These are phyloP conservation scores for Trichocladium uniseriatum DNA, from an alignment of 495 filamentous ascomycete genomes.

Conservation along the genomic window DNA sequence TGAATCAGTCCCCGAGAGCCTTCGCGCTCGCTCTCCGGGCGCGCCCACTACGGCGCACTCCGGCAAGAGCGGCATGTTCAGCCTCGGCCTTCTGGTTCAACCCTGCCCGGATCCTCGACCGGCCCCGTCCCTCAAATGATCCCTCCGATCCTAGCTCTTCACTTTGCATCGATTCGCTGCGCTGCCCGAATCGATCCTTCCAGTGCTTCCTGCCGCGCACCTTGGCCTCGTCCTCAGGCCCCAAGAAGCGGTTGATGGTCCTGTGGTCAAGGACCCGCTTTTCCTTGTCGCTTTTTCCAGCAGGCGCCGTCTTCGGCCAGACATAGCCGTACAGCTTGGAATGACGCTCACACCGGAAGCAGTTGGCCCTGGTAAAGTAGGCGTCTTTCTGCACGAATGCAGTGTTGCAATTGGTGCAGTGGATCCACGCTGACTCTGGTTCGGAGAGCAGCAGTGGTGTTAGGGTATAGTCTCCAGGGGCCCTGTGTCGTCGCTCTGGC, in stretches of 20 bases:
- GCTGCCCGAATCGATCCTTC: constrained; percentile 11
- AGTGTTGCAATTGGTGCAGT: constrained; percentile 70
- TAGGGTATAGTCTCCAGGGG: constrained; percentile 71
- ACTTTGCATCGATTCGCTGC: not conserved
- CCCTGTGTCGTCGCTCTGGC: constrained; percentile 29
- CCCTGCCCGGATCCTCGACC: not conserved
- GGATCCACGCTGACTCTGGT: constrained; percentile 71
- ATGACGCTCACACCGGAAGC: constrained; percentile 88
- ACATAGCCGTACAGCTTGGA: constrained; percentile 89
- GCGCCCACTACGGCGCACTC: constrained; percentile 24
- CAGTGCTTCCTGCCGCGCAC: constrained; percentile 38
- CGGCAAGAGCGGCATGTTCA: not conserved
- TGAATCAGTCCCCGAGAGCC: constrained; percentile 5
- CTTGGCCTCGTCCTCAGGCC: constrained; percentile 53
- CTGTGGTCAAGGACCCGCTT: constrained; percentile 67
- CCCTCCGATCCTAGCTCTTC: not conserved
- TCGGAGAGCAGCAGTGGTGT: constrained; percentile 62
- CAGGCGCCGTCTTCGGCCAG: constrained; percentile 89
- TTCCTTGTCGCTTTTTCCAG: constrained; percentile 63
- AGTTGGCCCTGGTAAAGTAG: constrained; percentile 74
- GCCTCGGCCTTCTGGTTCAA: constrained; percentile 2
- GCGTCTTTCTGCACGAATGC: constrained; percentile 81
- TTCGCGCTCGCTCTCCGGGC: constrained; percentile 23
- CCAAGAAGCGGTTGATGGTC: constrained; percentile 59
- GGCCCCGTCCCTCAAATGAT: not conserved